Evolutionary conservation across 1,284 basidiomycete species (phyloP).

Genomic region (Wallemia mellicola): DNA sequence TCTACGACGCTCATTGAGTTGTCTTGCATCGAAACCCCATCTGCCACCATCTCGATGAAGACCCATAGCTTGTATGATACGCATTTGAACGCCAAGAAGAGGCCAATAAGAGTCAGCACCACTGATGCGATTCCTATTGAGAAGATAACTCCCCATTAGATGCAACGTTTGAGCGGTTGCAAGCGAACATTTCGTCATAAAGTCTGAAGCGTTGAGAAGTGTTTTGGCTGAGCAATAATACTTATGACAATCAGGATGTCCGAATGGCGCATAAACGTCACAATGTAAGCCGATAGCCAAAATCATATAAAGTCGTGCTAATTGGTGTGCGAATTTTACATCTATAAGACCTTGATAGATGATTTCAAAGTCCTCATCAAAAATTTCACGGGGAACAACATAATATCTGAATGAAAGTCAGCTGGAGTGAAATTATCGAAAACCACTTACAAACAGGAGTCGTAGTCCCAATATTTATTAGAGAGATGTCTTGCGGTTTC

Average conservation of each 20-base stretch:
- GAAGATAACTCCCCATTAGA: conserved; percentile 20
- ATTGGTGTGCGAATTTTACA: conserved; percentile 15
- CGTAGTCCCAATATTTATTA: background rate
- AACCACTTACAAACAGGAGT: conserved; percentile 4
- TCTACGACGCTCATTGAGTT: conserved; percentile 11
- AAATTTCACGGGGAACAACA: conserved; percentile 8
- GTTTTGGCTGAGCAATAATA: conserved; percentile 22
- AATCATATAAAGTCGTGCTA: conserved; percentile 24
- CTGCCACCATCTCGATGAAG: conserved; percentile 13
- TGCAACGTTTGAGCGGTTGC: conserved; percentile 24
- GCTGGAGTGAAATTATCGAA: conserved; percentile 18
- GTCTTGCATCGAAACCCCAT: conserved; percentile 12
- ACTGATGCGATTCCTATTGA: conserved; percentile 7
- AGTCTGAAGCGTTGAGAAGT: conserved; percentile 20
- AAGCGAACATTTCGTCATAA: conserved; percentile 19
- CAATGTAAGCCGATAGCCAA: conserved; percentile 21
- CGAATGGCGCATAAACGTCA: conserved; percentile 14
- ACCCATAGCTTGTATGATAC: conserved; percentile 13
- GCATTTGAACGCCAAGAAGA: conserved; percentile 12
- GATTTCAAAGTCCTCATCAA: conserved; percentile 9
- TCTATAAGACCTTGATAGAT: conserved; percentile 16
- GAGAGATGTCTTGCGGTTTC: background rate
- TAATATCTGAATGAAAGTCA: conserved; percentile 8
- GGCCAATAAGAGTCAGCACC: conserved; percentile 13
- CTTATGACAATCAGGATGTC: conserved; percentile 14